phyloP scores from a whole-genome alignment of 768 basidiomycete genomes.

The Daedaleopsis nitida region DNA sequence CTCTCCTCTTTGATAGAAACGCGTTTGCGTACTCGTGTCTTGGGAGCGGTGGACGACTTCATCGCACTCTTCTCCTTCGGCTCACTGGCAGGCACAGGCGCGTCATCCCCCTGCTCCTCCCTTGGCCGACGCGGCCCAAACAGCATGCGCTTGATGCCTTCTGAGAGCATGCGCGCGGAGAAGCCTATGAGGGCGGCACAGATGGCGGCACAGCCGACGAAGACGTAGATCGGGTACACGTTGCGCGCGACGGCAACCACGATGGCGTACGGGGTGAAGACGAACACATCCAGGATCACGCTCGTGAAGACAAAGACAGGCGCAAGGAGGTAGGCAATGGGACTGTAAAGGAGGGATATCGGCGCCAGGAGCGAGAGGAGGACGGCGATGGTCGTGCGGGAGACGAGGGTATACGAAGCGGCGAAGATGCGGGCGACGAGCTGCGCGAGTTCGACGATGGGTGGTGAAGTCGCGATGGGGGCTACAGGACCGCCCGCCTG shows the following conservation, averaged over 20 bases:
- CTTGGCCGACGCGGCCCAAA: slow-evolving; percentile 4
- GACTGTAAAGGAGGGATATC: slow-evolving; percentile 25
- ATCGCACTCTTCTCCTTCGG: not conserved
- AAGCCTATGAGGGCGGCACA: slow-evolving; percentile 21
- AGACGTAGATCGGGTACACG: slow-evolving; percentile 31
- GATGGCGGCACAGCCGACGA: slow-evolving; percentile 24
- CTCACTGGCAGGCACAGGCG: not conserved
- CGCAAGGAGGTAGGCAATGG: slow-evolving; percentile 44
- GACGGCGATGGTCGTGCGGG: slow-evolving; percentile 1
- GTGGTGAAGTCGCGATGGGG: slow-evolving; percentile 10
- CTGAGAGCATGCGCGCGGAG: slow-evolving; percentile 17
- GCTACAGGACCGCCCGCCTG: not conserved
- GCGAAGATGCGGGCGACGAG: slow-evolving; percentile 10
- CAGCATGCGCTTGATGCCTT: slow-evolving; percentile 12
- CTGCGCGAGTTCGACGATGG: slow-evolving; percentile 22
- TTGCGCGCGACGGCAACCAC: slow-evolving; percentile 12
- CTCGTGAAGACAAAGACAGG: slow-evolving; percentile 48
- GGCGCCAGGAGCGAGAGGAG: slow-evolving; percentile 5
- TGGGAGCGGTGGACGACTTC: not conserved
- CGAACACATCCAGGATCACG: slow-evolving; percentile 41
- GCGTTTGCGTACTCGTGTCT: slow-evolving; percentile 14
- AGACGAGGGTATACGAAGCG: slow-evolving; percentile 8
- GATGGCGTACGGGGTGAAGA: slow-evolving; percentile 49
- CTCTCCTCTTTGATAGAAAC: slow-evolving; percentile 19
- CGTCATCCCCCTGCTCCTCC: too few species aligned